A percentile compares a stretch with the other conserved stretches of the same genome.
Conservation (phyloP, 805 yeast genomes). For the Nakazawaea holstii region DNA sequence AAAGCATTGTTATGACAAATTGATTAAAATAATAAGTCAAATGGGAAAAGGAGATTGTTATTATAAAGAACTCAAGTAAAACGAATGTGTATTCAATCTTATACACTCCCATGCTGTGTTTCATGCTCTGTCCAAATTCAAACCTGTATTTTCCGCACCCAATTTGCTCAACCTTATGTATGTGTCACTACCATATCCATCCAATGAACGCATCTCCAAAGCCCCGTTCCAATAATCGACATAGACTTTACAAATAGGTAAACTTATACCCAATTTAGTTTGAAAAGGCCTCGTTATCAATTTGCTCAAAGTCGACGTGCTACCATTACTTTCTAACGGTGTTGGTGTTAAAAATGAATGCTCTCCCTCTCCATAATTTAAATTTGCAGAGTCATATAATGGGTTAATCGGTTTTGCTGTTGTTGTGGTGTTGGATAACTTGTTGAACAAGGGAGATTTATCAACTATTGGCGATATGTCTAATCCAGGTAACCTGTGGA, state of each 20-base stretch:
- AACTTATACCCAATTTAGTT: slow-evolving; percentile 76
- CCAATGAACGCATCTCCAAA: slow-evolving; percentile 72
- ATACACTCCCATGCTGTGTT: not conserved
- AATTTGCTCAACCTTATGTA: slow-evolving; percentile 72
- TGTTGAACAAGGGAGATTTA: slow-evolving; percentile 7
- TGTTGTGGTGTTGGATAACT: not conserved
- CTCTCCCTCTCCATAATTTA: slow-evolving; percentile 6
- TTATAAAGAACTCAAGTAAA: no score
- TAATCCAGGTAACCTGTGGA: slow-evolving; percentile 66
- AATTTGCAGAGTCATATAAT: not conserved
- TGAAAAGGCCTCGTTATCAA: slow-evolving; percentile 71
- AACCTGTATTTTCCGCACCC: slow-evolving; percentile 58
- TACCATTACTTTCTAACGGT: slow-evolving; percentile 18
- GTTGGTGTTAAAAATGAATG: slow-evolving; percentile 11
- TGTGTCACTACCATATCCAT: slow-evolving; percentile 91
- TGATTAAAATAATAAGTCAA: no score
- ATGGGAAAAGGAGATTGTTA: no score
- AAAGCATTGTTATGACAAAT: no score
- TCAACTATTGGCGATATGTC: slow-evolving; percentile 24
- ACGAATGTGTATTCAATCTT: no score
- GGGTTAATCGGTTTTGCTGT: not conserved
- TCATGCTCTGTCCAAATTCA: slow-evolving; percentile 66
- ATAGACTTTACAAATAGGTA: slow-evolving; percentile 89
- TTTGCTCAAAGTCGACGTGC: slow-evolving; percentile 51
- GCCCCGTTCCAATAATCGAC: slow-evolving; percentile 98